Conservation (phyloP, 75 land plant genomes). For the Selaginella tamariscina region DNA sequence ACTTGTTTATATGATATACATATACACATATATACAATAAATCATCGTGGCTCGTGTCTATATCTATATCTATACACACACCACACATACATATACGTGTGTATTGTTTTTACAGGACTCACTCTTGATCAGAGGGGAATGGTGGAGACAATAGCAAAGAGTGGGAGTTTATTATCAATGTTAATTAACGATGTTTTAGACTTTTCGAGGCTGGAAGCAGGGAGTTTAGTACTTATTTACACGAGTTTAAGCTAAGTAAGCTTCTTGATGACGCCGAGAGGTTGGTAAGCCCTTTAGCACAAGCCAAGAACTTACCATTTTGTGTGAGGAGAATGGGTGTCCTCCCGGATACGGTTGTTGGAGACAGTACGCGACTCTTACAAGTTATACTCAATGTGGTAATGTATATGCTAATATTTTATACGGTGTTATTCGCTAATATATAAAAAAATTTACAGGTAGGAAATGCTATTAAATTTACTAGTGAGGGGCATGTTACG, state of each 20-base stretch:
- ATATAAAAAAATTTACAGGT: not conserved
- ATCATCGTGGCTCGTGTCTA: too few relatives aligned
- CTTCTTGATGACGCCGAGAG: slow-evolving; percentile 28
- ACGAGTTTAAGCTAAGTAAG: slow-evolving; percentile 20
- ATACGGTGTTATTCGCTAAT: not conserved
- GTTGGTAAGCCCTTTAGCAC: not conserved
- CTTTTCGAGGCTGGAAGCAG: slow-evolving; percentile 31
- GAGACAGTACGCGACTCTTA: slow-evolving; percentile 32
- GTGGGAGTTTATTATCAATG: slow-evolving; percentile 28
- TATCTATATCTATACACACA: too few relatives aligned
- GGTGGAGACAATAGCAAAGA: slow-evolving; percentile 39
- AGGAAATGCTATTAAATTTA: slow-evolving; percentile 12
- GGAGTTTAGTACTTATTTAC: slow-evolving; percentile 30
- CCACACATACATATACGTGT: too few relatives aligned
- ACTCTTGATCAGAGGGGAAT: slow-evolving; percentile 29
- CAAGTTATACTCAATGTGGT: slow-evolving; percentile 33
- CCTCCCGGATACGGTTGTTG: slow-evolving; percentile 28
- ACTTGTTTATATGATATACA: too few relatives aligned
- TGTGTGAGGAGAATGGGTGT: not conserved
- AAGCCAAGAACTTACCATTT: not conserved
- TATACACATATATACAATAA: too few relatives aligned
- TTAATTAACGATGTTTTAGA: slow-evolving; percentile 42
- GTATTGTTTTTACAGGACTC: too few relatives aligned
- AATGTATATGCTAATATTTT: not conserved
- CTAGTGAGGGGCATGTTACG: not conserved